Conservation (phyloP, 2,329 filamentous ascomycete species). For the Amesomyces nigricolor region DNA sequence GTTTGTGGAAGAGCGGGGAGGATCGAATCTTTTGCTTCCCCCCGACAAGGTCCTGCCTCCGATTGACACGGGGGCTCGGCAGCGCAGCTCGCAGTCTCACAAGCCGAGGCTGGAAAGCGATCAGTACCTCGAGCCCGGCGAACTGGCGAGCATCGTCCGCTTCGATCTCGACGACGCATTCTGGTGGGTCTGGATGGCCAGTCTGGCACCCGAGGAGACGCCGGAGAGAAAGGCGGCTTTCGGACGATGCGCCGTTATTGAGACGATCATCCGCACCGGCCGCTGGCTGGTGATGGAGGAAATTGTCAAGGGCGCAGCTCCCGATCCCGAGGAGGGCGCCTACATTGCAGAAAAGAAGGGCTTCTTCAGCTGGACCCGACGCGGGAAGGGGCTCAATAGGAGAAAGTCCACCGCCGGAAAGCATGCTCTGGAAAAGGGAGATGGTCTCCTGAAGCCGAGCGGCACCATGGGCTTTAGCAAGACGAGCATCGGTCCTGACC, state of each 20-base stretch:
- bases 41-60: conserved; percentile 88
- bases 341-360: conserved; percentile 96
- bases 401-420: conserved; percentile 63
- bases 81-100: conserved; percentile 83
- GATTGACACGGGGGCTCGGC: conserved; percentile 64
- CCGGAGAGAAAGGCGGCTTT: conserved; percentile 83
- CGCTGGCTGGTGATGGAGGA: conserved; percentile 96
- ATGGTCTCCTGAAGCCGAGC: conserved; percentile 39
- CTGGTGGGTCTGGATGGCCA: conserved; percentile 99
- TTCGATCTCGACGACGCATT: conserved; percentile 92
- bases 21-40: conserved; percentile 70
- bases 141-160: conserved; percentile 83
- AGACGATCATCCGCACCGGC: conserved; percentile 74
- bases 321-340: conserved; percentile 75
- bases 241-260: conserved; percentile 84
- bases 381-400: conserved; percentile 57
- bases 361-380: conserved; percentile 80
- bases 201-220: conserved; percentile 86
- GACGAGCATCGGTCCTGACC: conserved; percentile 79
- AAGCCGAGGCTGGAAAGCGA: conserved; percentile 64
- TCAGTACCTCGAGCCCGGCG: conserved; percentile 72
- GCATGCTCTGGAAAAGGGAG: conserved; percentile 44
- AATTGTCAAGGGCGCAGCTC: conserved; percentile 86
- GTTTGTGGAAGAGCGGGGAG: conserved; percentile 72
- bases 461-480: conserved; percentile 56